Evolutionary conservation across 2,329 filamentous ascomycete species (phyloP).

Genomic region (Dothistroma pini): DNA sequence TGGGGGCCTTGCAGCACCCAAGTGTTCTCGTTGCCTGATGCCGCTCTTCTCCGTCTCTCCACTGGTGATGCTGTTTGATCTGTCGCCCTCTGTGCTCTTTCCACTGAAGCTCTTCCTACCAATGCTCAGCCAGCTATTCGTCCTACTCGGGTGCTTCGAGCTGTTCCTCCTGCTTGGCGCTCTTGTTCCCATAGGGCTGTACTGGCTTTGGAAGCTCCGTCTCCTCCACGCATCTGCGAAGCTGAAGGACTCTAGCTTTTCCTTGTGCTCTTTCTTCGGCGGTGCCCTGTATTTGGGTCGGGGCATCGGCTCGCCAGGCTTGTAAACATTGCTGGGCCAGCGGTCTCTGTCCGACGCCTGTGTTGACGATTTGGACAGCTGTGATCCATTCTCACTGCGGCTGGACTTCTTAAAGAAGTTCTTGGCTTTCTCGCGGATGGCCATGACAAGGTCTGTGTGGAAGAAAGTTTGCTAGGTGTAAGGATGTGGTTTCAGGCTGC

Average conservation of each 20-base stretch:
- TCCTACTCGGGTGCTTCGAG: constrained; percentile 16
- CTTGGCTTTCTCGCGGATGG: constrained; percentile 46
- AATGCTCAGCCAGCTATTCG: constrained; percentile 31
- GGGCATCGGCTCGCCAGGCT: constrained; percentile 51
- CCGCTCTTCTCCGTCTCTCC: constrained; percentile 20
- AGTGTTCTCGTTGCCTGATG: constrained; percentile 17
- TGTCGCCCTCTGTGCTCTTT: constrained; percentile 13
- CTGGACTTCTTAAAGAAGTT: constrained; percentile 40
- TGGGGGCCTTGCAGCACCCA: constrained; percentile 25
- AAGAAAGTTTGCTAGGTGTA: constrained; percentile 2
- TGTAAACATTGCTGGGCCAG: constrained; percentile 46
- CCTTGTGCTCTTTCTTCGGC: constrained; percentile 50
- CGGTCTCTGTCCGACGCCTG: constrained; percentile 31
- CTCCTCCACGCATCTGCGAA: constrained; percentile 47
- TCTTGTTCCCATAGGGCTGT: constrained; percentile 49
- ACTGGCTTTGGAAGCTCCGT: constrained; percentile 43
- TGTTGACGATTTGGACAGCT: constrained; percentile 27
- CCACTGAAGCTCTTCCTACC: constrained; percentile 25
- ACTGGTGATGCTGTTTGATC: constrained; percentile 24
- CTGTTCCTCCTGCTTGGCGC: constrained; percentile 39
- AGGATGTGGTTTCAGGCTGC: constrained; percentile 4
- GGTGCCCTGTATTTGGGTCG: constrained; percentile 49
- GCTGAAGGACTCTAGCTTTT: constrained; percentile 46
- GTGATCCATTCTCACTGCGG: constrained; percentile 25
- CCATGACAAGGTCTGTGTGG: constrained; percentile 35